phyloP scores from a whole-genome alignment of 352 stramenopile species.

The Phytopythium vexans region DNA sequence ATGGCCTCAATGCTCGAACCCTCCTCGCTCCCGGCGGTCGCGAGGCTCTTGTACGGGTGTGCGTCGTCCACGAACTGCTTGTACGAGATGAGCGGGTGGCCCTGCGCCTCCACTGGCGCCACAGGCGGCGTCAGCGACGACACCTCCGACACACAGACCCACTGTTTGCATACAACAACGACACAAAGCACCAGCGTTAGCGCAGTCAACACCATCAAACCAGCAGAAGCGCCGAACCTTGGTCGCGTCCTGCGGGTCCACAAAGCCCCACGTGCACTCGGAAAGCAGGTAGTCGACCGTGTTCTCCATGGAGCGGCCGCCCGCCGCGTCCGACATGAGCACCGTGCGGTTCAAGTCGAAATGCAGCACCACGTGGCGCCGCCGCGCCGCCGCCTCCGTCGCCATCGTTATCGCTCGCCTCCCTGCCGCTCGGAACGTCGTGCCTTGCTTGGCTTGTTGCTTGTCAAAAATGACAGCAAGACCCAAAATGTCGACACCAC shows the following conservation, averaged over 20 bases:
- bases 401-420: conserved; percentile 5
- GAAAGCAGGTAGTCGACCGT: conserved; percentile 85
- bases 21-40: conserved; percentile 10
- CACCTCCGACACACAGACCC: conserved; percentile 56
- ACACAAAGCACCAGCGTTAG: too few species aligned
- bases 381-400: conserved; percentile 2
- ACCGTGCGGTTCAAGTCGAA: conserved; percentile 89
- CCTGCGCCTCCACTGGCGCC: conserved; percentile 1
- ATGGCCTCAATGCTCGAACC: conserved; percentile 24
- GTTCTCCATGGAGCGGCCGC: conserved; percentile 85
- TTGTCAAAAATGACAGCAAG: too few species aligned
- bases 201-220: background rate
- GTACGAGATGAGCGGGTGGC: conserved; percentile 53
- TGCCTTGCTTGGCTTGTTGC: too few species aligned
- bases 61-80: conserved; percentile 81
- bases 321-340: conserved; percentile 88
- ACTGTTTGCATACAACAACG: too few species aligned
- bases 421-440: too few species aligned
- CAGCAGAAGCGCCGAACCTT: conserved; percentile 12
- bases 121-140: conserved; percentile 43
- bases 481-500: too few species aligned
- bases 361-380: conserved; percentile 68
- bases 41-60: conserved; percentile 64
- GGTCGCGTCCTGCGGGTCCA: conserved; percentile 19
- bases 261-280: conserved; percentile 76